These are phyloP conservation scores for Boletus sp. DNA, from an alignment of 768 basidiomycete species.

Conservation along the genomic window DNA sequence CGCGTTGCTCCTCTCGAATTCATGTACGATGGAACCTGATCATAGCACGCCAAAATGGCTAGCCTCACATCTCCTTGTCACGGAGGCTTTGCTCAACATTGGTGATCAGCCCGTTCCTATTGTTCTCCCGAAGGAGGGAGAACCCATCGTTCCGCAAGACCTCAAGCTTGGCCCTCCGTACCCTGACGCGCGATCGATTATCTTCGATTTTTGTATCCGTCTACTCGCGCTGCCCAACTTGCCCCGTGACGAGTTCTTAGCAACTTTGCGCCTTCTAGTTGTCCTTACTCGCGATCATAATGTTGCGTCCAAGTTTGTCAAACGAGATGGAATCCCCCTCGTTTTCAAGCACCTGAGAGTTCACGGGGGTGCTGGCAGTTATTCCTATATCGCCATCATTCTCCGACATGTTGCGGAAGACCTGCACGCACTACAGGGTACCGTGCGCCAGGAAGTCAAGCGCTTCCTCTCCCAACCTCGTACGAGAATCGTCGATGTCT, in stretches of 20 bases:
- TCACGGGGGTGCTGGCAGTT: constrained; percentile 60
- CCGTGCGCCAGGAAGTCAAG: constrained; percentile 84
- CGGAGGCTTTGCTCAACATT: constrained; percentile 76
- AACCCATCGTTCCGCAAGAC: constrained; percentile 51
- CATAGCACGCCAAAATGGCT: constrained; percentile 80
- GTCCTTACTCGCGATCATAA: constrained; percentile 74
- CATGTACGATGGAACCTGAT: constrained; percentile 48
- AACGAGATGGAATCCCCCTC: constrained; percentile 56
- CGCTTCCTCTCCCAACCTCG: constrained; percentile 77
- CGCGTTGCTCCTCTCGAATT: constrained; percentile 61
- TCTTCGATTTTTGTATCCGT: constrained; percentile 76
- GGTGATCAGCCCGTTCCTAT: constrained; percentile 71
- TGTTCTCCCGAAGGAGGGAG: constrained; percentile 67
- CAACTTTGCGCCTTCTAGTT: constrained; percentile 79
- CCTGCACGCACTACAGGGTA: constrained; percentile 51
- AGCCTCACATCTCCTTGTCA: constrained; percentile 78
- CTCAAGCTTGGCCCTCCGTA: constrained; percentile 62
- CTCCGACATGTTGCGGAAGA: constrained; percentile 94
- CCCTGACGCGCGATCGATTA: constrained; percentile 54
- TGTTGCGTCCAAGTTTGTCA: constrained; percentile 65
- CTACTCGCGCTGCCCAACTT: constrained; percentile 64
- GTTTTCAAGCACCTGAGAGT: constrained; percentile 69
- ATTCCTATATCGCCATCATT: constrained; percentile 82
- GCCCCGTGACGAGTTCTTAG: constrained; percentile 78
- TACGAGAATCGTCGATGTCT: constrained; percentile 64